These are phyloP conservation scores for Globisporangium lucens DNA, from an alignment of 352 stramenopile genomes.

Conservation along the genomic window DNA sequence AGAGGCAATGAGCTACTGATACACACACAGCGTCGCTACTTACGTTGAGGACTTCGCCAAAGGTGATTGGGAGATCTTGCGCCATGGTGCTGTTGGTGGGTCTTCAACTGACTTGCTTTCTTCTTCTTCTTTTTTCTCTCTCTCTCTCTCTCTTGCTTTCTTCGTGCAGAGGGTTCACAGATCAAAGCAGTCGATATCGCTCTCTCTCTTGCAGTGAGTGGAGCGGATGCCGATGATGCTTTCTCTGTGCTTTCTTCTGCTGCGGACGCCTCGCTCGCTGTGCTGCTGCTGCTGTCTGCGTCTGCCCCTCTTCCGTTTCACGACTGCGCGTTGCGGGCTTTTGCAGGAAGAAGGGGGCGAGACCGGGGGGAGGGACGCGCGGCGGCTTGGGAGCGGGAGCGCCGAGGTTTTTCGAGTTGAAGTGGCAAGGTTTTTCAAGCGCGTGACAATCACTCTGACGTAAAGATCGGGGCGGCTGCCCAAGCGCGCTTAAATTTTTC, in stretches of 20 bases:
- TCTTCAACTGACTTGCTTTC: conserved; percentile 12
- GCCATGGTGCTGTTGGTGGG: conserved; percentile 42
- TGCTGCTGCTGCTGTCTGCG: conserved; percentile 16
- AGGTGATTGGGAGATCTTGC: conserved; percentile 88
- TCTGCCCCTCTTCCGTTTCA: conserved; percentile 67
- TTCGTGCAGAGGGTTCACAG: conserved; percentile 6
- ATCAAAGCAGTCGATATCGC: background rate
- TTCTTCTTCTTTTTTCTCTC: conserved; percentile 2
- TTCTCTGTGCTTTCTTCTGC: conserved; percentile 9
- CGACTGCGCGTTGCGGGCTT: conserved; percentile 45
- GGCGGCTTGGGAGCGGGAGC: background rate
- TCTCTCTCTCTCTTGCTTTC: background rate
- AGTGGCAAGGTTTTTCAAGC: background rate
- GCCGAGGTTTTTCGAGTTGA: conserved; percentile 16
- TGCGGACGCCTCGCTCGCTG: background rate
- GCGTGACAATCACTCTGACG: conserved; percentile 13
- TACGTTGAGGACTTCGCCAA: conserved; percentile 90
- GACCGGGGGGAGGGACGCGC: conserved; percentile 1
- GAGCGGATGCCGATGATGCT: conserved; percentile 7
- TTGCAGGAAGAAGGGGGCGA: conserved; percentile 4
- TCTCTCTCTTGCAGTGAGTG: conserved; percentile 4
- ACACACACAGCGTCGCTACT: conserved; percentile 21
- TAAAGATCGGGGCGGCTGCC: conserved; percentile 20
- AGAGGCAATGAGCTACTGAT: background rate
- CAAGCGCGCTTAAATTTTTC: conserved; percentile 23